Evolutionary conservation across 2,329 filamentous ascomycete genomes (phyloP).

Genomic region (Xylaria sp.): DNA sequence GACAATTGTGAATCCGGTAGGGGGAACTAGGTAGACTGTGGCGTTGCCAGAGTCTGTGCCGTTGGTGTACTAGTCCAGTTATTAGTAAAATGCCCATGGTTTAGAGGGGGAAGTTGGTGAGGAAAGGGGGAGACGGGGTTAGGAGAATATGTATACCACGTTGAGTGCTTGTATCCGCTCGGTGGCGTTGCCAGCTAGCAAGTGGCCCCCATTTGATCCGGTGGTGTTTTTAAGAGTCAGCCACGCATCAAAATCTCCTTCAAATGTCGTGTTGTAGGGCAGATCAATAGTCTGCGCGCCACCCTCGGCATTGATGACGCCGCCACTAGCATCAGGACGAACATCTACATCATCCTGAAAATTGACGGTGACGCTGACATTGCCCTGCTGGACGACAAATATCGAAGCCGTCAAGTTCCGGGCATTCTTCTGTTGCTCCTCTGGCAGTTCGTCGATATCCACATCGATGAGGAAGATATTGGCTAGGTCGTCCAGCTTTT

Average conservation of each 20-base stretch:
- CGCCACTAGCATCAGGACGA: slow-evolving; percentile 61
- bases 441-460: slow-evolving; percentile 62
- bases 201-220: slow-evolving; percentile 52
- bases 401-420: slow-evolving; percentile 76
- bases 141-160: slow-evolving; percentile 45
- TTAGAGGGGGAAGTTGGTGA: too few species aligned
- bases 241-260: slow-evolving; percentile 78
- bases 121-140: not conserved
- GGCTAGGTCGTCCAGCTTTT: slow-evolving; percentile 70
- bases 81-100: not conserved
- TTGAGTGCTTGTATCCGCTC: slow-evolving; percentile 70
- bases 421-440: slow-evolving; percentile 67
- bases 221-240: slow-evolving; percentile 65
- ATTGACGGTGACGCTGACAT: slow-evolving; percentile 67
- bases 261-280: slow-evolving; percentile 67
- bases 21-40: slow-evolving; percentile 77
- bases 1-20: slow-evolving; percentile 71
- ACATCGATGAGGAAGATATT: slow-evolving; percentile 73
- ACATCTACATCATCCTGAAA: slow-evolving; percentile 54
- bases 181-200: slow-evolving; percentile 69
- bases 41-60: slow-evolving; percentile 72
- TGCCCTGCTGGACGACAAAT: slow-evolving; percentile 74
- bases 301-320: slow-evolving; percentile 56
- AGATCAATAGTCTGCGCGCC: slow-evolving; percentile 67
- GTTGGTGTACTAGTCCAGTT: slow-evolving; percentile 55